Evolutionary conservation across 768 basidiomycete genomes (phyloP), one percentile per base, ranked within the genome.

Genomic region (Suillus paluster): DNA sequence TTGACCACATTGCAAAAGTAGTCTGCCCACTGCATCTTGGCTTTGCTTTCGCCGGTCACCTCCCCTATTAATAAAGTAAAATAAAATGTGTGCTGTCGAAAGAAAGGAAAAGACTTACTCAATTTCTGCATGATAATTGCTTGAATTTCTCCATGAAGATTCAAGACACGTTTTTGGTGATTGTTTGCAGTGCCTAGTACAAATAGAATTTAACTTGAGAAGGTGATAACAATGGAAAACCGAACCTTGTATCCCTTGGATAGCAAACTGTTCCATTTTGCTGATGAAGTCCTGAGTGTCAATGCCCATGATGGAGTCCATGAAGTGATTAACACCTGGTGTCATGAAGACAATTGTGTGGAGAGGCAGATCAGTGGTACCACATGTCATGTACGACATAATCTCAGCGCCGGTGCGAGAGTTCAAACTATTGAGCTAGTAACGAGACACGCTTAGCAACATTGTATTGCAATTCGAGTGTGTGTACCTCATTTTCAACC

Each of bases 401-500:
- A 21, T 14, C 41, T 58, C 9, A 9, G 34, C 19, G 7, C 57
- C 57, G 5, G 42, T 58, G 41, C 42, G 15, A 17, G 23, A 58
- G 5, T 46, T 58, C 4, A 58, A 19, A 14, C 57, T 58, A 19
- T 46, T 46, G 39, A 58, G 41, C 57, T 58, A 27, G 44, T 21
- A 45, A 45, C 11, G n/a, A 45, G 9, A 12, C 11, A 45, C 44
- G 21, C 10, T 45, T 21, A 45, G 44, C 11, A 36, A 44, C 42
- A 44, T 44, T 21, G 9, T 21, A 44, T 45, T 45, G 44, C 10
- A 45, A 21, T 21, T 45, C 11, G 11, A 45, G n/a, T 21, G 44
- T 45, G n/a, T 30, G 7, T 55, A 62, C 63, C 56, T 64, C 50
- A 30, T 58, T 45, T 41, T 64, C 48, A 27, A 61, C 42, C 2